Conservation (phyloP, 208 protist genomes). For the Leptomonas pyrrhocoris region DNA sequence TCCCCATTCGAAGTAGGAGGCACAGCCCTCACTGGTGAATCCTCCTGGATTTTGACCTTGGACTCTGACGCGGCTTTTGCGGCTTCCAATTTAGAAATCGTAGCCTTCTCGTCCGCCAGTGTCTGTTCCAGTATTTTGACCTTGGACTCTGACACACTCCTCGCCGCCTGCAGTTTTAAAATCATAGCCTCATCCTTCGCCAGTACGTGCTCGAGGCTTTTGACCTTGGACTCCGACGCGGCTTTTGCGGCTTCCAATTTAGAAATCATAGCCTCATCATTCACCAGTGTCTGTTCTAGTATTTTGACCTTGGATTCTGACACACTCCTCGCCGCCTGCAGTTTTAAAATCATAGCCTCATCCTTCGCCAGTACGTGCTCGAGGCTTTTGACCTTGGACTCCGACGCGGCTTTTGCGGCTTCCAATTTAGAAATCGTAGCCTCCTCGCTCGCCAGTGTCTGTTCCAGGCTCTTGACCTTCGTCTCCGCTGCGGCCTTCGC, state of each 20-base stretch:
- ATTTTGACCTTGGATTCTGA: background rate
- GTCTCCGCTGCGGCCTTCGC: background rate
- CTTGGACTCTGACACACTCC: background rate
- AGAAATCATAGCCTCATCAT: background rate
- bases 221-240: background rate
- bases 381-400: background rate
- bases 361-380: background rate
- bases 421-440: background rate
- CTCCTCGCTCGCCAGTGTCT: background rate
- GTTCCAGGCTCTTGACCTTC: background rate
- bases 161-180: background rate
- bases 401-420: too few species aligned
- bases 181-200: too few species aligned
- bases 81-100: background rate
- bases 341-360: background rate
- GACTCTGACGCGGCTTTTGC: constrained; percentile 5
- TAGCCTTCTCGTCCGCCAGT: background rate
- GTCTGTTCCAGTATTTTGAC: constrained; percentile 6
- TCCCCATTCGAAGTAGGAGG: background rate
- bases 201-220: background rate
- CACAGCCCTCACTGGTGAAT: background rate
- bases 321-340: background rate
- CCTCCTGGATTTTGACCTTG: constrained; percentile 6
- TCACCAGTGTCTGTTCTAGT: too few species aligned
- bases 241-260: background rate